Percentiles rank a stretch among this genome's conserved stretches.
phyloP scores from a whole-genome alignment of 78 protist species.

The Speleostelium caveatum region DNA sequence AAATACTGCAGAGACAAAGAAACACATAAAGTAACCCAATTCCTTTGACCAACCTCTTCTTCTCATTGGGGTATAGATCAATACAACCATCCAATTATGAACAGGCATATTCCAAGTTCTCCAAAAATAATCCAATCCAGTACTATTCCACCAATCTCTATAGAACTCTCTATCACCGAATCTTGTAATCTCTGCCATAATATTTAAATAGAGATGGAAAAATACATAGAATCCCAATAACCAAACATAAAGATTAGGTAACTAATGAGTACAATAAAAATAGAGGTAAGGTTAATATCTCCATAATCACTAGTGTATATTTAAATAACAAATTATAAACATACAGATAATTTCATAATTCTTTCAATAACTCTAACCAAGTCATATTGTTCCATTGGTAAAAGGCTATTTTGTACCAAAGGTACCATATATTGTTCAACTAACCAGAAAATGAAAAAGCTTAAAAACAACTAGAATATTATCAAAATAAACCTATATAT shows the following conservation, averaged over 20 bases:
- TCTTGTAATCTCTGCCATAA: constrained; percentile 81
- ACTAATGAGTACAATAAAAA: constrained; percentile 35
- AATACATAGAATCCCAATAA: constrained; percentile 88
- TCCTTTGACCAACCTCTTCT: constrained; percentile 45
- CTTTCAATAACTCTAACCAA: constrained; percentile 51
- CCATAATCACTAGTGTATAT: neutral
- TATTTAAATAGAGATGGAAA: constrained; percentile 87
- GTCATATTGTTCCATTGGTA: constrained; percentile 62
- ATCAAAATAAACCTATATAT: neutral
- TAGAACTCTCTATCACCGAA: constrained; percentile 91
- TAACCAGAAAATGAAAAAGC: constrained; percentile 38
- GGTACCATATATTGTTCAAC: constrained; percentile 79
- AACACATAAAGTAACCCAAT: constrained; percentile 69
- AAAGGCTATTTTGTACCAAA: constrained; percentile 47
- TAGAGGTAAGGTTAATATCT: constrained; percentile 24
- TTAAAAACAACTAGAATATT: neutral
- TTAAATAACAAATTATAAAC: neutral
- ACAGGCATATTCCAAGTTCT: constrained; percentile 93
- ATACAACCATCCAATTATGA: constrained; percentile 86
- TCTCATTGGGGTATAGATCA: constrained; percentile 67
- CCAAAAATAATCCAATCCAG: constrained; percentile 87
- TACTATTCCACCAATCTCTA: constrained; percentile 93
- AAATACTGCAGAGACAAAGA: constrained; percentile 84
- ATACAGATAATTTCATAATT: constrained; percentile 67
- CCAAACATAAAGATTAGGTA: constrained; percentile 87